Conservation (phyloP, 768 basidiomycete species). For the Lactarius sanguifluus region DNA sequence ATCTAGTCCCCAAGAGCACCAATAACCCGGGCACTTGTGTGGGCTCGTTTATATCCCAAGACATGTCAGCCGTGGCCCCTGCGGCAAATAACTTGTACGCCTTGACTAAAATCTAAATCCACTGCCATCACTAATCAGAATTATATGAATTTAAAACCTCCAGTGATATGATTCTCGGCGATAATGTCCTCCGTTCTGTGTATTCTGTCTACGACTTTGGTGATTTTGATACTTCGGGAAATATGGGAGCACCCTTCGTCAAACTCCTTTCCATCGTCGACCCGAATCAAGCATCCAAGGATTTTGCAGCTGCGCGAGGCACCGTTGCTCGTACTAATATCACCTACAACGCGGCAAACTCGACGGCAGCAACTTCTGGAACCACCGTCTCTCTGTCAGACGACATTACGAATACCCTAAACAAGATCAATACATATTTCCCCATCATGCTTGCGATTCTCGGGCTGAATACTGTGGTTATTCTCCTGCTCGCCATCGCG, state of each 20-base stretch:
- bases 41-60: conserved; percentile 73
- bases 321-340: conserved; percentile 64
- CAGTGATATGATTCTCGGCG: conserved; percentile 83
- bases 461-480: conserved; percentile 72
- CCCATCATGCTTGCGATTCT: conserved; percentile 76
- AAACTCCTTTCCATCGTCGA: conserved; percentile 69
- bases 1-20: conserved; percentile 54
- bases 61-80: conserved; percentile 47
- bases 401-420: conserved; percentile 57
- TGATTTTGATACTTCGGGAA: conserved; percentile 62
- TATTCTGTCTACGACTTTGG: conserved; percentile 87
- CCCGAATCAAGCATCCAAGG: conserved; percentile 64
- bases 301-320: conserved; percentile 69
- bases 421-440: conserved; percentile 61
- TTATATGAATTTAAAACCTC: conserved; percentile 23
- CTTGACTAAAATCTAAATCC: not conserved
- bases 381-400: conserved; percentile 55
- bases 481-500: conserved; percentile 55
- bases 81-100: conserved; percentile 55
- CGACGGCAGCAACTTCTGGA: conserved; percentile 40
- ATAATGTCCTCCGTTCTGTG: conserved; percentile 78
- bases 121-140: conserved; percentile 6
- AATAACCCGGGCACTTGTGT: conserved; percentile 54
- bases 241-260: conserved; percentile 77
- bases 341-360: conserved; percentile 54